phyloP scores from a whole-genome alignment of 106 monocot species.

The Acorus gramineus region DNA sequence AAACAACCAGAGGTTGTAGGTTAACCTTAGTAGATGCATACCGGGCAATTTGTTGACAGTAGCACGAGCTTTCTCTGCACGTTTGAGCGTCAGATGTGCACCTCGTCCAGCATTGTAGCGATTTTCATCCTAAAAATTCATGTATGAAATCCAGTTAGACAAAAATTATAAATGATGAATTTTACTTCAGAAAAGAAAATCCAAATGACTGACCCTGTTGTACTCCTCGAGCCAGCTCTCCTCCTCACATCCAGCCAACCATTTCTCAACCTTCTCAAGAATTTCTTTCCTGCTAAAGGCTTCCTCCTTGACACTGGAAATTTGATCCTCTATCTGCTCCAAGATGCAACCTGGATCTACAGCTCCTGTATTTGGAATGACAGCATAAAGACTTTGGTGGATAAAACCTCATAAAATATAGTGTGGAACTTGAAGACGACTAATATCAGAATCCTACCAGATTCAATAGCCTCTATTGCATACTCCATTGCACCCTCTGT shows the following conservation, averaged over 20 bases:
- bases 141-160: no score
- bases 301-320: slow-evolving; percentile 52
- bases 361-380: slow-evolving; percentile 24
- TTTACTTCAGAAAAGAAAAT: background rate
- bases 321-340: slow-evolving; percentile 52
- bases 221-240: slow-evolving; percentile 83
- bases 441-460: slow-evolving; percentile 15
- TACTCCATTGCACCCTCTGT: slow-evolving; percentile 17
- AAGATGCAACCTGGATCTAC: slow-evolving; percentile 40
- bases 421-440: background rate
- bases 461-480: slow-evolving; percentile 33
- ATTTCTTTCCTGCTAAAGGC: slow-evolving; percentile 75
- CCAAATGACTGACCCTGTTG: slow-evolving; percentile 48
- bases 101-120: slow-evolving; percentile 76
- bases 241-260: slow-evolving; percentile 60
- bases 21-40: background rate
- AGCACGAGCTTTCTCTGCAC: slow-evolving; percentile 71
- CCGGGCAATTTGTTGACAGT: slow-evolving; percentile 63
- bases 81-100: slow-evolving; percentile 61
- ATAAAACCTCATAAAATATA: background rate
- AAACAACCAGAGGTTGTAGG: no score
- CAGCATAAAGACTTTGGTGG: background rate
- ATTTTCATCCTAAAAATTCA: slow-evolving; percentile 52
- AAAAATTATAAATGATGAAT: no score
- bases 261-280: slow-evolving; percentile 70